These are phyloP conservation scores for Rhizopogon rudus DNA, from an alignment of 768 basidiomycete species.

Conservation along the genomic window DNA sequence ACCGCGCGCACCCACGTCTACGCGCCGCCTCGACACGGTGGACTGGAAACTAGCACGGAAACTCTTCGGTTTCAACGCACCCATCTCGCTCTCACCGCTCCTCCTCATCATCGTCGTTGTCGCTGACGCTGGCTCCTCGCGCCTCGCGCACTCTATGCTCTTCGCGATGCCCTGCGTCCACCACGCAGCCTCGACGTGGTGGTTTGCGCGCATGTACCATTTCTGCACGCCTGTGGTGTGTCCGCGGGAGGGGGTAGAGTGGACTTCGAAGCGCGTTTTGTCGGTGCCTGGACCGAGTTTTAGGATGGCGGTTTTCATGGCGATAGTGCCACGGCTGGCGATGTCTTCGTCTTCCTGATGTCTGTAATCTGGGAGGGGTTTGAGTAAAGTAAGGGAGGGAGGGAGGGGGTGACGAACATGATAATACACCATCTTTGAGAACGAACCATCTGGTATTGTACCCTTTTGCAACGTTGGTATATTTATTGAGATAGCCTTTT, in stretches of 20 bases:
- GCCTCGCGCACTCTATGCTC: constrained; percentile 67
- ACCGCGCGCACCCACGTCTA: constrained; percentile 20
- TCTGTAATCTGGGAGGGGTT: constrained; percentile 53
- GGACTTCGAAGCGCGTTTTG: constrained; percentile 79
- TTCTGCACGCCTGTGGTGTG: constrained; percentile 48
- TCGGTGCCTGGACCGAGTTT: constrained; percentile 47
- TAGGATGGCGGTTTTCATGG: constrained; percentile 74
- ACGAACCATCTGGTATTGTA: constrained; percentile 93
- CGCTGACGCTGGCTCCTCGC: constrained; percentile 29
- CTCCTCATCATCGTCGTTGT: constrained; percentile 29
- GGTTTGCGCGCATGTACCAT: constrained; percentile 82
- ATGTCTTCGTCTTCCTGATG: constrained; percentile 87
- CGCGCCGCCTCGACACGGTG: constrained; percentile 13
- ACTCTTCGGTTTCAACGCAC: constrained; percentile 26
- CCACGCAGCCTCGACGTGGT: constrained; percentile 83
- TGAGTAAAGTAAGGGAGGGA: background rate
- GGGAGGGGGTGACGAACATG: constrained; percentile 48
- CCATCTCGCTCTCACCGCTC: constrained; percentile 48
- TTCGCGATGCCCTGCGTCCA: constrained; percentile 77
- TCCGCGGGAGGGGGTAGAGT: constrained; percentile 49
- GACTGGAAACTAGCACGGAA: constrained; percentile 28
- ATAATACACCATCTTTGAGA: constrained; percentile 77
- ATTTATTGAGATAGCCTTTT: constrained; percentile 85
- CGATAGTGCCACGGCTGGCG: constrained; percentile 82
- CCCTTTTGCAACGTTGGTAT: constrained; percentile 87